These are phyloP conservation scores for Kwoniella shandongensis DNA, from an alignment of 768 basidiomycete species.

Conservation along the genomic window DNA sequence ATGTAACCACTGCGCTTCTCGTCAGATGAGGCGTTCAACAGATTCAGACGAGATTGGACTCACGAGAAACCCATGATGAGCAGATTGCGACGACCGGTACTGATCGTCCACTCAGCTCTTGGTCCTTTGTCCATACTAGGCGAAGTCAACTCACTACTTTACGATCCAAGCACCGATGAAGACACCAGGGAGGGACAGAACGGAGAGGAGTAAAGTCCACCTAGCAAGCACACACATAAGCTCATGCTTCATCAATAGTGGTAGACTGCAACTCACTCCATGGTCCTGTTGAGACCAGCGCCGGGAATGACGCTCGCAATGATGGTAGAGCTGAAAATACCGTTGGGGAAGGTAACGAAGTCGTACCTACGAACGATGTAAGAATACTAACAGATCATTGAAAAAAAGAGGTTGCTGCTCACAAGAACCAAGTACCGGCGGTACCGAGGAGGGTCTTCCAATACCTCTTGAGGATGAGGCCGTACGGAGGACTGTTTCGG, in stretches of 20 bases:
- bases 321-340: constrained; percentile 67
- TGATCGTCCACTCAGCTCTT: not conserved
- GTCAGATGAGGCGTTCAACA: not conserved
- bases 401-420: too few relatives aligned
- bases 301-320: constrained; percentile 67
- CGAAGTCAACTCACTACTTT: constrained; percentile 54
- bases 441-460: constrained; percentile 72
- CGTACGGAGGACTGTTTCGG: constrained; percentile 59
- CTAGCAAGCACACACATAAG: constrained; percentile 5
- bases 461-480: constrained; percentile 63
- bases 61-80: constrained; percentile 59
- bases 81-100: constrained; percentile 38
- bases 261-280: constrained; percentile 44
- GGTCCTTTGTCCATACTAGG: not conserved
- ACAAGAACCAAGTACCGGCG: constrained; percentile 64
- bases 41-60: not conserved
- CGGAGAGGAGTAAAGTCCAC: constrained; percentile 29
- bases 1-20: constrained; percentile 61
- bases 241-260: not conserved
- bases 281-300: constrained; percentile 58
- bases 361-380: constrained; percentile 57
- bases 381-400: too few relatives aligned
- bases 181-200: constrained; percentile 59
- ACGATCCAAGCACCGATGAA: constrained; percentile 56
- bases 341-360: constrained; percentile 73